Conservation (phyloP, 495 filamentous ascomycete species). For the Penicillium parvum region DNA sequence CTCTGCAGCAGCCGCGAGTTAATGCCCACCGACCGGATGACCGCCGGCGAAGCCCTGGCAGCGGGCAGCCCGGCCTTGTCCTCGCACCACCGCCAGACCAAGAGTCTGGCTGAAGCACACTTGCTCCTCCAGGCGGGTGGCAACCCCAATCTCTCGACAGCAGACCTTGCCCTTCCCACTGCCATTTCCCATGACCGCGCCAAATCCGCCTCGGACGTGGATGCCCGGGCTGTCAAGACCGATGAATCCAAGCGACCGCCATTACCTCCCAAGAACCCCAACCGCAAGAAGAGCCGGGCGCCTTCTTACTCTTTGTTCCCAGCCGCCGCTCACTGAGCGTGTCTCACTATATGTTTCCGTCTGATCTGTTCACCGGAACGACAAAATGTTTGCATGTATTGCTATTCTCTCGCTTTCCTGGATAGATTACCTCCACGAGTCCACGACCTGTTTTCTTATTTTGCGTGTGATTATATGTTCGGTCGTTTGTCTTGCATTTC, state of each 20-base stretch:
- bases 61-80: constrained; percentile 30
- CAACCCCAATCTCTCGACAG: constrained; percentile 23
- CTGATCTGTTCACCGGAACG: neutral
- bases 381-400: neutral
- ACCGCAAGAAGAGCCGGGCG: constrained; percentile 32
- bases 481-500: constrained; percentile 36
- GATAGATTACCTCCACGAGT: constrained; percentile 14
- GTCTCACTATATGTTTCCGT: no score
- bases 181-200: constrained; percentile 31
- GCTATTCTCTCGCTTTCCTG: constrained; percentile 8
- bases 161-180: constrained; percentile 11
- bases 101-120: constrained; percentile 36
- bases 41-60: constrained; percentile 26
- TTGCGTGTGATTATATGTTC: constrained; percentile 13
- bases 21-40: constrained; percentile 29
- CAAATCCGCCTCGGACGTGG: constrained; percentile 36
- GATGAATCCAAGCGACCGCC: constrained; percentile 10
- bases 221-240: constrained; percentile 9
- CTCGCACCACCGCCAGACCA: constrained; percentile 39
- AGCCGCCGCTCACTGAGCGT: constrained; percentile 19
- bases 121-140: constrained; percentile 25
- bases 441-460: constrained; percentile 15
- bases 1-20: constrained; percentile 45
- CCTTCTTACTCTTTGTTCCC: constrained; percentile 47
- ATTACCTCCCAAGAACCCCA: constrained; percentile 18